Base-by-base conservation (phyloP, 2,329 filamentous ascomycete genomes). In the Cryphonectria japonica region DNA sequence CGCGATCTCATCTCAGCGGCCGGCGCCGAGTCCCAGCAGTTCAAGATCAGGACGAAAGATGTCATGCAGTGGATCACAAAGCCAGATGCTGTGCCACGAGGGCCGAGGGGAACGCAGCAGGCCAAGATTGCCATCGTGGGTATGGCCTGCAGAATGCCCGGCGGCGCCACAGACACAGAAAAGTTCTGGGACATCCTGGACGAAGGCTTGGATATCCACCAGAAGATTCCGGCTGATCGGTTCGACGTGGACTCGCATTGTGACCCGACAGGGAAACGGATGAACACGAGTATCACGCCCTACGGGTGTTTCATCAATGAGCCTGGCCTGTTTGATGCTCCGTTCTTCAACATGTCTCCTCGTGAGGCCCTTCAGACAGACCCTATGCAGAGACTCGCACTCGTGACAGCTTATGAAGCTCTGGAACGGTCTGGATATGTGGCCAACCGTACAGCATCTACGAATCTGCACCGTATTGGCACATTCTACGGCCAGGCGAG, bases 401-500 rank as follows among this genome's bases (percentile, higher is more conserved):
- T 92, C 1, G 85, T 89, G 52, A 91, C 89, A 9, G 89, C 89
- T 0, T 92, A 92, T 71, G 90, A 92, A 74, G 90, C 90, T 0
- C 82, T 92, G 34, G 90, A 93, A 77, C 88, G 88, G 83, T 88
- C 88, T 32, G 90, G 90, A 0, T 87, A 90, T 72, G 88, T 91
- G 1, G 87, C 88, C 0, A 88, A 90, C 75, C 83, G 87, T 65
- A 91, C 88, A 0, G 87, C 89, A 0, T 90, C 89, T 0, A 91
- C 89, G 61, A 37, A 62, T 9, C 50, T 43, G 16, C 46, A 69
- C 29, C 79, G 84, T 0, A 89, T 93, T 46, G 92, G 92, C 52
- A 91, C 89, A 0, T 94, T 92, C 77, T 94, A 93, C 72, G 92
- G 92, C 37, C 89, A 92, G 77, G 92, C 92, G 1, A 92, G 90